These are phyloP conservation scores for Xylaria palmicola DNA, from an alignment of 495 filamentous ascomycete species.

Conservation along the genomic window DNA sequence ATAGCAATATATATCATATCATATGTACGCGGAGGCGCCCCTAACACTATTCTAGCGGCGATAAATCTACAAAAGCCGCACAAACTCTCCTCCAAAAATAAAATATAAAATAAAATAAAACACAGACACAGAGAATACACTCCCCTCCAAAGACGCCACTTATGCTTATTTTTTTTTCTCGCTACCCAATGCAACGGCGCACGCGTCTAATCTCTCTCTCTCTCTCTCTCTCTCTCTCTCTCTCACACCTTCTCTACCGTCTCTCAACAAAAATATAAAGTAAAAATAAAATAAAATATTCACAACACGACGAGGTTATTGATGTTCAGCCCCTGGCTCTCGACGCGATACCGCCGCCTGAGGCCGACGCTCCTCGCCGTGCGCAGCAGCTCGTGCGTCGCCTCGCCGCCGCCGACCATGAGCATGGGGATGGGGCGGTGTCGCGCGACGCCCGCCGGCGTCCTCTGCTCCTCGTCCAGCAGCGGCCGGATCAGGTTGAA, in stretches of 20 bases:
- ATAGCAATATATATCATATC: no score
- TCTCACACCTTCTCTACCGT: no score
- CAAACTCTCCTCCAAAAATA: not conserved
- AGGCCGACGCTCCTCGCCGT: constrained; percentile 65
- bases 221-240: not conserved
- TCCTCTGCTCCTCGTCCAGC: constrained; percentile 72
- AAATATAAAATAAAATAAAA: no score
- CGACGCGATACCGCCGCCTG: constrained; percentile 73
- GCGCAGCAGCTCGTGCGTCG: constrained; percentile 61
- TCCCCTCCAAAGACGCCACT: not conserved
- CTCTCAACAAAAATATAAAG: no score
- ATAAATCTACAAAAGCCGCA: no score
- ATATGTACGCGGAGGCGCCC: no score
- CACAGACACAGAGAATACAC: no score
- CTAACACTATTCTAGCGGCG: no score
- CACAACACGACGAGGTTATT: constrained; percentile 75
- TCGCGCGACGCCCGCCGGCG: constrained; percentile 68
- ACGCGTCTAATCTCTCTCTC: not conserved
- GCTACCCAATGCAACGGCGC: constrained; percentile 6
- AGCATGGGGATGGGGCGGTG: constrained; percentile 76
- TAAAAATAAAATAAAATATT: no score
- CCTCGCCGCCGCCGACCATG: constrained; percentile 76
- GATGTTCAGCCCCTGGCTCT: constrained; percentile 77
- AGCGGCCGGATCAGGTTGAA: constrained; percentile 60
- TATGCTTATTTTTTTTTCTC: constrained; percentile 1